These are phyloP conservation scores for Stramenopiles sp. DNA, from an alignment of 352 stramenopile genomes.

Conservation along the genomic window DNA sequence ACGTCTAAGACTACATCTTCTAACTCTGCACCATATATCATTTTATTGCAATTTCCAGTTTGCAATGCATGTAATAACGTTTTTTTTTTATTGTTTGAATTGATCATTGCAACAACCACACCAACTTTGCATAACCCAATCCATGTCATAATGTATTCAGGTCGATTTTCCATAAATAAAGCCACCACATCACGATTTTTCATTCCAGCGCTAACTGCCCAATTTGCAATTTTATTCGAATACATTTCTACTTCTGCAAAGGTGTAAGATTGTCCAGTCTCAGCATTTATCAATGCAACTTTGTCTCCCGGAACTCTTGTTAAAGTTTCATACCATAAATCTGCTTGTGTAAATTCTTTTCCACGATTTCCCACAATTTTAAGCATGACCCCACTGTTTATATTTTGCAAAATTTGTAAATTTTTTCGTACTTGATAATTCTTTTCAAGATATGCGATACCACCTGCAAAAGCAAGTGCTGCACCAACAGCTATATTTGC, in stretches of 20 bases:
- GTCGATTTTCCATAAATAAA: slow-evolving; percentile 56
- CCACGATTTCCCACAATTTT: no score
- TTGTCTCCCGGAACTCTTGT: no score
- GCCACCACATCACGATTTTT: slow-evolving; percentile 39
- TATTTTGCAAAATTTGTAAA: no score
- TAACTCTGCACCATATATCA: slow-evolving; percentile 45
- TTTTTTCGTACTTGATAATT: no score
- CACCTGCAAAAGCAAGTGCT: no score
- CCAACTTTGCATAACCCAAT: slow-evolving; percentile 52
- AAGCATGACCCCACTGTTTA: no score
- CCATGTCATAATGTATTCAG: slow-evolving; percentile 52
- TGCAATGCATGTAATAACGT: slow-evolving; percentile 43
- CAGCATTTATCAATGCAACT: no score
- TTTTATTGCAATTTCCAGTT: slow-evolving; percentile 31
- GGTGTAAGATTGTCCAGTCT: no score
- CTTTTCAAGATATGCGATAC: no score
- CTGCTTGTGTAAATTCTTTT: no score
- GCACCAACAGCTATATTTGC: no score
- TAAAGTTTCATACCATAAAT: no score
- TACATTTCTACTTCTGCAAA: slow-evolving; percentile 38
- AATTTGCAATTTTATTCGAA: slow-evolving; percentile 46
- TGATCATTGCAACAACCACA: slow-evolving; percentile 51
- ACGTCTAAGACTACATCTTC: slow-evolving; percentile 28
- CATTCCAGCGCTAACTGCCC: slow-evolving; percentile 36
- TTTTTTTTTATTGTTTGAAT: slow-evolving; percentile 41